Evolutionary conservation across 768 basidiomycete genomes (phyloP).

Genomic region (Phaeotremella skinneri): DNA sequence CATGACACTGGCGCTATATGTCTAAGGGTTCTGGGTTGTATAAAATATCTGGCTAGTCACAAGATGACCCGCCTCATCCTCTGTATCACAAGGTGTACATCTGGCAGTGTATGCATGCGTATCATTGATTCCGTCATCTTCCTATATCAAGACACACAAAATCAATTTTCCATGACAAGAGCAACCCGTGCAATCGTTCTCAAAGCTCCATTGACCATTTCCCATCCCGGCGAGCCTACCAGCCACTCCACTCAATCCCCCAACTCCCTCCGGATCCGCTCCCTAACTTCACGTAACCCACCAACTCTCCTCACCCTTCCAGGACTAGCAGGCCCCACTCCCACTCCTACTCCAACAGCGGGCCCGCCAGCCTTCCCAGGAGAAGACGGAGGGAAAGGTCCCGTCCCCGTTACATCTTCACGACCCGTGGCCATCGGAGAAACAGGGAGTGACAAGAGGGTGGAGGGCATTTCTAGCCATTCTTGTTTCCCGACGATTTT

Average conservation of each 20-base stretch:
- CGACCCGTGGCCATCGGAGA: slow-evolving; percentile 14
- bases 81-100: too few species aligned
- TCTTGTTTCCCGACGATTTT: slow-evolving; percentile 40
- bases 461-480: slow-evolving; percentile 51
- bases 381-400: neutral
- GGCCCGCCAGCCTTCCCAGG: neutral
- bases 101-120: too few species aligned
- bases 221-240: too few species aligned
- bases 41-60: too few species aligned
- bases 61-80: too few species aligned
- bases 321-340: slow-evolving; percentile 43
- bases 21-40: too few species aligned
- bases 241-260: too few species aligned
- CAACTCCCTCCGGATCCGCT: slow-evolving; percentile 49
- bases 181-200: too few species aligned
- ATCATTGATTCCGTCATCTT: too few species aligned
- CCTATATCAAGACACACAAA: too few species aligned
- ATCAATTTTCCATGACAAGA: too few species aligned
- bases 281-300: slow-evolving; percentile 51
- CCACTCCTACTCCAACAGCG: neutral
- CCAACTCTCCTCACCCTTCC: slow-evolving; percentile 38
- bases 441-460: slow-evolving; percentile 8
- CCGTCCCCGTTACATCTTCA: neutral
- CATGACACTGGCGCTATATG: slow-evolving; percentile 23
- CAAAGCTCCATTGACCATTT: too few species aligned